Conservation (phyloP, 2,329 filamentous ascomycete species). For the Venturia pyrina region DNA sequence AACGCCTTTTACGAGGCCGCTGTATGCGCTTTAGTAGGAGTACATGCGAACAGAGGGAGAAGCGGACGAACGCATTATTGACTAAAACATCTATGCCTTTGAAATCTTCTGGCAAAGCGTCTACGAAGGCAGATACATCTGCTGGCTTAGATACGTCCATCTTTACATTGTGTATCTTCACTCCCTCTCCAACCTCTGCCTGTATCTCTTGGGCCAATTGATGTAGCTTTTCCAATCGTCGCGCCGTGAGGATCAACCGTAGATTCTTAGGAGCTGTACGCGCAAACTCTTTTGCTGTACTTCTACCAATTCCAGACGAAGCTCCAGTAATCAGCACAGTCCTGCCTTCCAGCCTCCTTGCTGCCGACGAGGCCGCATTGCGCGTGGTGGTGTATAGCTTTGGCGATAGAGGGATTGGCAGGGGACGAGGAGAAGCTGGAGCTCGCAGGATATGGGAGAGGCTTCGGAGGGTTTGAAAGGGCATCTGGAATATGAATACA, state of each 20-base stretch:
- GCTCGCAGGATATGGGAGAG: not conserved
- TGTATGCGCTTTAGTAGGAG: constrained; percentile 28
- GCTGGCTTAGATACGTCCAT: constrained; percentile 77
- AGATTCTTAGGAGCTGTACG: constrained; percentile 69
- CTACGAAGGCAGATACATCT: constrained; percentile 64
- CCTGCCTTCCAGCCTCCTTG: constrained; percentile 50
- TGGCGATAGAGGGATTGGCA: not conserved
- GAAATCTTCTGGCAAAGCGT: constrained; percentile 68
- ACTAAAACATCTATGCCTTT: constrained; percentile 78
- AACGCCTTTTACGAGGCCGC: constrained; percentile 80
- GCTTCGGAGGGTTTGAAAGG: not conserved
- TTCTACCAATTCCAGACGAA: constrained; percentile 80
- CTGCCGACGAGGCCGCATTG: not conserved
- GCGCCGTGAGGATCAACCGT: constrained; percentile 81
- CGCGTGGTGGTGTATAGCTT: not conserved
- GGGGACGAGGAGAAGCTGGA: not conserved
- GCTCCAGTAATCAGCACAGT: constrained; percentile 88
- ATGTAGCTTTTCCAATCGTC: constrained; percentile 67
- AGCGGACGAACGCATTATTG: constrained; percentile 73
- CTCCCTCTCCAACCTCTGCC: constrained; percentile 65
- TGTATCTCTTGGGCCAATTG: constrained; percentile 67
- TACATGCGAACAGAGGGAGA: not conserved
- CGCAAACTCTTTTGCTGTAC: constrained; percentile 84
- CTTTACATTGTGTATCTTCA: constrained; percentile 72
- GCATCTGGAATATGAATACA: not conserved